Evolutionary conservation across 305 asterid species (phyloP), one percentile per base, ranked within the genome.

Genomic region (Stenogyne calaminthoides): DNA sequence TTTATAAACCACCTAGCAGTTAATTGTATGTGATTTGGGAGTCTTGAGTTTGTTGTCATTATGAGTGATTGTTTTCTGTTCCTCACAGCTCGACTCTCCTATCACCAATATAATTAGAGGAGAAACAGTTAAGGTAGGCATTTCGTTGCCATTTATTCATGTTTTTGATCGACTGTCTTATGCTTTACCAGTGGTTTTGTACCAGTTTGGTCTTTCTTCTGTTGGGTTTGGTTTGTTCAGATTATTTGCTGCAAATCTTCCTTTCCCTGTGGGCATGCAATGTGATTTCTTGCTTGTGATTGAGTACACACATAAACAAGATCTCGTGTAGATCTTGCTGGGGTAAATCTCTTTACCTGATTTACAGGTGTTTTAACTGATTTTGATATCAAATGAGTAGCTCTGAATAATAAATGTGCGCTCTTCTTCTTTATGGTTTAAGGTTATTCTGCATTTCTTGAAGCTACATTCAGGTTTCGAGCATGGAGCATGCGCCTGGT

Each of bases 91-190:
- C 87, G 89, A 88, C 88, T 84, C 93, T 82, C 86, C 85, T 89
- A 77, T 89, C 97, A 82, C 82, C 90, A 74, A 78, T 88, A 84
- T 88, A 74, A 72, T 84, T 83, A 83, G 81, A 83, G 91, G 88
- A 82, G 88, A 85, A 86, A 89, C 74, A 86, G 81, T 81, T 83
- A 96, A 90, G 99, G 99, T 90, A 90, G 99, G 98, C 91, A 91
- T 85, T 89, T 83, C 77, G 52, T 72, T 80, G 84, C 80, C 74
- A 75, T 78, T 58, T 67, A 61, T 79, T 78, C 59, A 71, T 34
- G 72, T 71, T 81, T 76, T 47, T 71, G 71, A 67, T 46, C 51
- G 71, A 60, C 76, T 67, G 73, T 60, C 79, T 69, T 47, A 64
- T 72, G 83, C 73, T 68, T 75, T 78, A 65, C 69, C 74, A 68